Percentiles rank a stretch among this genome's conserved stretches.
Evolutionary conservation across 139 green algal species (phyloP).

Genomic region (Coelastrella sp.): DNA sequence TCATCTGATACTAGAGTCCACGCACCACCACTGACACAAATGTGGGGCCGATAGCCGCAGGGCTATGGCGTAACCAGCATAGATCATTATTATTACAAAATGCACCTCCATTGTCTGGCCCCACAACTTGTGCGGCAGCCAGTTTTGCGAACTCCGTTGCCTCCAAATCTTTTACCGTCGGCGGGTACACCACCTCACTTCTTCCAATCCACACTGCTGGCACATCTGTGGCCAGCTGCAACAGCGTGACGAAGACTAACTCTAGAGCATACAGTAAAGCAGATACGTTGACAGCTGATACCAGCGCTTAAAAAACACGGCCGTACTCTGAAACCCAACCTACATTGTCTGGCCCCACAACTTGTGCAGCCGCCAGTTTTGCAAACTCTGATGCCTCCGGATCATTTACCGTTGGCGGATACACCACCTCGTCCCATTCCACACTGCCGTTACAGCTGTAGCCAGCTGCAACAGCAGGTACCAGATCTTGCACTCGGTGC

Average conservation of each 20-base stretch:
- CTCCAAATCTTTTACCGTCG: conserved; percentile 81
- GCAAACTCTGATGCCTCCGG: conserved; percentile 62
- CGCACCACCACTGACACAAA: too few species aligned
- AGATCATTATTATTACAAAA: too few species aligned
- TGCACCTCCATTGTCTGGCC: not conserved
- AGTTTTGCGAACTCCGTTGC: conserved; percentile 65
- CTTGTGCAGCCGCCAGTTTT: conserved; percentile 56
- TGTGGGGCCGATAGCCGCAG: too few species aligned
- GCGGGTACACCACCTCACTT: conserved; percentile 82
- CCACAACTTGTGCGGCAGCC: conserved; percentile 61
- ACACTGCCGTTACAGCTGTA: conserved; percentile 77
- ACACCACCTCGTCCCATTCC: conserved; percentile 78
- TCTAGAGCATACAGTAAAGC: too few species aligned
- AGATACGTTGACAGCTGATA: too few species aligned
- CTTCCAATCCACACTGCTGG: conserved; percentile 73
- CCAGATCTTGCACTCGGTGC: not conserved
- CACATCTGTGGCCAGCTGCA: conserved; percentile 68
- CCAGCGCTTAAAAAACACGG: too few species aligned
- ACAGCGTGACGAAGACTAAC: too few species aligned
- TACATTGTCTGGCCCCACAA: conserved; percentile 45
- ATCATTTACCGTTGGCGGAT: conserved; percentile 90
- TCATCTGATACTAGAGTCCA: too few species aligned
- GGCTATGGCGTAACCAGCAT: too few species aligned
- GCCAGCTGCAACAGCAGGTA: not conserved
- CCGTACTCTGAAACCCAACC: too few species aligned